phyloP scores from a whole-genome alignment of 176 grass and related monocot genomes.

The Eleusine indica region DNA sequence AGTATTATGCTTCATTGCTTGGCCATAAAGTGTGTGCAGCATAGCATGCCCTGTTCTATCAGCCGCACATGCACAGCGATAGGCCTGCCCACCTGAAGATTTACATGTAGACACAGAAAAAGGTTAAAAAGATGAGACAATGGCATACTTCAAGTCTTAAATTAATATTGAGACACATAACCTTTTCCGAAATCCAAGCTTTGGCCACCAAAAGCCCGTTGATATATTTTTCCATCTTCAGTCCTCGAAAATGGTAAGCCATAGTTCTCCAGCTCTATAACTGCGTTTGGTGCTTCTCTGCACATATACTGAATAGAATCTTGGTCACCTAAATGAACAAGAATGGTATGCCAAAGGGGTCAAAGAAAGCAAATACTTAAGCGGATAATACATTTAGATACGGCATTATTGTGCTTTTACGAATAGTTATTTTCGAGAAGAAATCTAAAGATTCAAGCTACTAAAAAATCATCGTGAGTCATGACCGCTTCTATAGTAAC shows the following conservation, averaged over 20 bases:
- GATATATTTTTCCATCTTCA: conserved; percentile 98
- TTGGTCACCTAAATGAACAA: conserved; percentile 72
- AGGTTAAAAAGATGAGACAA: background rate
- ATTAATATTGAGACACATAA: too few relatives aligned
- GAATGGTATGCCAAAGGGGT: background rate
- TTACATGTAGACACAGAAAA: background rate
- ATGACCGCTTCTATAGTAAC: background rate
- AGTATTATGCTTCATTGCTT: conserved; percentile 98
- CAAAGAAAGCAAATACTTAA: too few relatives aligned
- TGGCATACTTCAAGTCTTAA: background rate
- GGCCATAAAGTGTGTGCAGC: conserved; percentile 92
- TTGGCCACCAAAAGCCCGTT: conserved; percentile 95
- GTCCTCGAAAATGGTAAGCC: conserved; percentile 96
- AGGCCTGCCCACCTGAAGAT: conserved; percentile 78
- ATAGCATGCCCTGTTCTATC: conserved; percentile 98
- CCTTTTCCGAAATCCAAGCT: conserved; percentile 98
- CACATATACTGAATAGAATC: conserved; percentile 99
- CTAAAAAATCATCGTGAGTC: too few relatives aligned
- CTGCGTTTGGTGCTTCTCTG: conserved; percentile 99
- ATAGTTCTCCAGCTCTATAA: conserved; percentile 99
- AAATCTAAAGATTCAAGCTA: too few relatives aligned
- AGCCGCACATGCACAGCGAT: conserved; percentile 91
- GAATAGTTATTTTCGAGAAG: too few relatives aligned
- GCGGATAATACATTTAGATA: too few relatives aligned
- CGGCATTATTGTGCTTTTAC: too few relatives aligned